Percentiles rank a stretch among this genome's conserved stretches.
These are phyloP conservation scores for Tuctoria greenei DNA, from an alignment of 176 grass and related monocot species.

Conservation along the genomic window DNA sequence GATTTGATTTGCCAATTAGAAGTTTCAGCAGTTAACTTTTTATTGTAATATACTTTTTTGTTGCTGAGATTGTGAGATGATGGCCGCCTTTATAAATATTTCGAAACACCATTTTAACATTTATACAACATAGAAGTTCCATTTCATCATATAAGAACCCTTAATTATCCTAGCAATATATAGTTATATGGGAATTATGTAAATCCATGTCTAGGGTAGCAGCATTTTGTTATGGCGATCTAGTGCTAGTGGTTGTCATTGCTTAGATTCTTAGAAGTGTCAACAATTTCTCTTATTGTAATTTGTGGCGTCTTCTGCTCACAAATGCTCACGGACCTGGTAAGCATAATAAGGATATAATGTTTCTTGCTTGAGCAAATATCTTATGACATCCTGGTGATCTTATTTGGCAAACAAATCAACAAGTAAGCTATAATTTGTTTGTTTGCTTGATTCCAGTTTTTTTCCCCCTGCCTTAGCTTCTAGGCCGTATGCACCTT, in stretches of 20 bases:
- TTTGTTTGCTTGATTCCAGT: not conserved
- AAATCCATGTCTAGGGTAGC: not conserved
- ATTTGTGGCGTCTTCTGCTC: not conserved
- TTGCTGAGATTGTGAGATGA: not conserved
- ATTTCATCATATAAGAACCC: slow-evolving; percentile 2
- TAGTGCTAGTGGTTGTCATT: not conserved
- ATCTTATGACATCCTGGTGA: not conserved
- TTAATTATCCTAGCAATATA: not conserved
- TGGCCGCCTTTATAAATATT: not conserved
- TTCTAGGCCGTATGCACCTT: not conserved
- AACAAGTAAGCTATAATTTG: not conserved
- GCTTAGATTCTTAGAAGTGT: not conserved
- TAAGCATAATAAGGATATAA: not conserved
- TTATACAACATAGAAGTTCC: not conserved
- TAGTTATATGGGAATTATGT: not conserved
- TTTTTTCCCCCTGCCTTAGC: not conserved
- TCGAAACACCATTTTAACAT: not conserved
- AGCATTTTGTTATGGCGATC: not conserved
- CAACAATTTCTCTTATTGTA: not conserved
- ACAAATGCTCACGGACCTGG: not conserved
- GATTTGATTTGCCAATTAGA: not conserved
- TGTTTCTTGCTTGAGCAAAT: not conserved
- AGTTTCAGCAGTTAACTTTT: slow-evolving; percentile 1
- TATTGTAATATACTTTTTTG: not conserved
- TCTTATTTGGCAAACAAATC: not conserved